Base-by-base conservation (phyloP, 306 rosid genomes). In the Vigna hirtella region DNA sequence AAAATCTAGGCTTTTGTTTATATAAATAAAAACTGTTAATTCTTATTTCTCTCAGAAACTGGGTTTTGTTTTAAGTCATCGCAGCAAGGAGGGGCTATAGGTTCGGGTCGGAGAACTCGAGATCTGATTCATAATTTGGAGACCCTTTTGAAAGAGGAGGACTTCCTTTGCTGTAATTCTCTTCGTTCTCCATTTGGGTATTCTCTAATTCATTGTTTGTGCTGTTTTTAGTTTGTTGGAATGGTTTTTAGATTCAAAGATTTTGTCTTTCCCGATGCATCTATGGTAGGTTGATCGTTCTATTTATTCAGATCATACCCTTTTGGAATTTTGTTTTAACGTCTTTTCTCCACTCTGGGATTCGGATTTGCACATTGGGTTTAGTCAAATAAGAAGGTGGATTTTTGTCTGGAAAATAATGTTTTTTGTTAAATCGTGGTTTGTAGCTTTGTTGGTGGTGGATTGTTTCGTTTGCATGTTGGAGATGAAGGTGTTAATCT, bases 81-180 rank as follows among this genome's bases (percentile, higher is more conserved):
- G 66, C 36, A 59, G 72, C 10, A 53, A 83, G 72, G 85, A 61
- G 83, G 62, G 69, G 82, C 81, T 73, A 38, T 59, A 68, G 73
- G 50, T 34, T 9, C 24, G 69, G 15, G 71, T 45, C 36, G 20
- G 50, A 58, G 77, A 61, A 49, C 75, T 69, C 74, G 91, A 87
- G 89, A 87, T 74, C 87, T 81, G 87, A 75, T 76, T 83, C 82
- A 28, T 72, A 75, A 79, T 79, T 84, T 77, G 78, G 84, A 76
- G 91, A 77, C 86, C 89, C 77, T 89, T 85, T 83, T 47, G 47
- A 78, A 51, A 42, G 74, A 84, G 72, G 70, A 89, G 92, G 81
- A 76, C 79, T 81, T 73, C 84, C 83, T 76, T 42, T 79, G 66
- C 68, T 69, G 11, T 71, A 65, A 55, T 70, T 71, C 47, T 30